A percentile compares a stretch with the other conserved stretches of the same genome.
Conservation (phyloP, 2,329 filamentous ascomycete species). For the Shiraia sp. region DNA sequence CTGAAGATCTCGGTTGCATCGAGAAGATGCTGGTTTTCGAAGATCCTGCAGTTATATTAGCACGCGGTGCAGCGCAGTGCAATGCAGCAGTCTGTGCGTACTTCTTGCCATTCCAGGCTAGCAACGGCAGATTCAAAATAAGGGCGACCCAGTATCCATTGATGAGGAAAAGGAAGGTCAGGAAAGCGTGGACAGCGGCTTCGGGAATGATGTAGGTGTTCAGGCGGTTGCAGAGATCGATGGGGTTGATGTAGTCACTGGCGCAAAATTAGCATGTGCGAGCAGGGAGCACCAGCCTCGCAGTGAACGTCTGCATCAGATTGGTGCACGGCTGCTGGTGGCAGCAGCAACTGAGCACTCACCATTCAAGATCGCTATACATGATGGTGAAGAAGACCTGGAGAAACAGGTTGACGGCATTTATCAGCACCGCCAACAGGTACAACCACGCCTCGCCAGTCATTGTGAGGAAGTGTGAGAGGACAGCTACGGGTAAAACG, state of each 20-base stretch:
- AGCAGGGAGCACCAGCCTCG: constrained; percentile 1
- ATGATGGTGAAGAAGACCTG: constrained; percentile 99
- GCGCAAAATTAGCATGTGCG: constrained; percentile 37
- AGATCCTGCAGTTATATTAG: constrained; percentile 69
- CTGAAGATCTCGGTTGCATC: constrained; percentile 99
- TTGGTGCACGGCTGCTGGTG: background rate
- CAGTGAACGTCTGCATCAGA: background rate
- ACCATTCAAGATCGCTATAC: constrained; percentile 99
- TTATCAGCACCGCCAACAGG: constrained; percentile 96
- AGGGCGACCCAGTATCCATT: constrained; percentile 98
- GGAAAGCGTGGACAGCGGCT: constrained; percentile 93
- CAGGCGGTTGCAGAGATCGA: constrained; percentile 99
- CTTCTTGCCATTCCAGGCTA: constrained; percentile 98
- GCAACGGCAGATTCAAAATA: constrained; percentile 85
- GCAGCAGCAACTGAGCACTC: constrained; percentile 48
- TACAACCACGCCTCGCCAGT: constrained; percentile 98
- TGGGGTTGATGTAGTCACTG: constrained; percentile 99
- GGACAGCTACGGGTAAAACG: too few species aligned
- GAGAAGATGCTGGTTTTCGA: constrained; percentile 94
- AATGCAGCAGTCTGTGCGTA: constrained; percentile 57
- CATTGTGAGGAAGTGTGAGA: constrained; percentile 61
- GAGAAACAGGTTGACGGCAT: constrained; percentile 99
- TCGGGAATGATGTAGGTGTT: constrained; percentile 99
- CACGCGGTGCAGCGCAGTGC: background rate
- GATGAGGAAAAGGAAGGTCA: constrained; percentile 94